These are phyloP conservation scores for Hapsidospora chrysogenum DNA, from an alignment of 495 filamentous ascomycete genomes.

Conservation along the genomic window DNA sequence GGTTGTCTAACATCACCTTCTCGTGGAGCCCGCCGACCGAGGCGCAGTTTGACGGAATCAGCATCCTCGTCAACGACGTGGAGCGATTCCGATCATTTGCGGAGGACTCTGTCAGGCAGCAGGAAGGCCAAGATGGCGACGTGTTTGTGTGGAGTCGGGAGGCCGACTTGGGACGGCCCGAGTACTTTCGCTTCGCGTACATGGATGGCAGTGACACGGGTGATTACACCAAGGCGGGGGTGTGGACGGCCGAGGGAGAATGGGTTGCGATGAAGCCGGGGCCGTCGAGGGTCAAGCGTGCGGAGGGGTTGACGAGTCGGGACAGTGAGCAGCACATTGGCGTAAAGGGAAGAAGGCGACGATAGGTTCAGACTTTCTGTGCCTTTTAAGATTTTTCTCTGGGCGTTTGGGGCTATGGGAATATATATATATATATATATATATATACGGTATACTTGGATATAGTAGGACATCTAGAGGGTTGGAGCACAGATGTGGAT, in stretches of 20 bases:
- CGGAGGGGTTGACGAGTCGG: too few species aligned
- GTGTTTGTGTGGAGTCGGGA: constrained; percentile 29
- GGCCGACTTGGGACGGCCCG: constrained; percentile 23
- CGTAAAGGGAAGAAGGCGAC: too few species aligned
- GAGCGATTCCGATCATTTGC: constrained; percentile 57
- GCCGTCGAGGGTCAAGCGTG: constrained; percentile 20
- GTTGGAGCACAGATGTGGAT: too few species aligned
- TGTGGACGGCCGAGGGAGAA: constrained; percentile 50
- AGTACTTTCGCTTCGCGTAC: constrained; percentile 80
- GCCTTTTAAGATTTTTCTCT: too few species aligned
- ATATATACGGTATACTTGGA: too few species aligned
- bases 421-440: too few species aligned
- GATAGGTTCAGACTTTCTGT: too few species aligned
- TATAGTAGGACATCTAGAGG: too few species aligned
- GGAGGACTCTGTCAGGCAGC: constrained; percentile 24
- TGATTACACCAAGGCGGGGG: constrained; percentile 70
- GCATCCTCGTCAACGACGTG: constrained; percentile 85
- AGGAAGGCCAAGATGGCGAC: constrained; percentile 11
- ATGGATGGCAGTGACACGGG: constrained; percentile 50
- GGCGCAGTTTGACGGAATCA: constrained; percentile 62
- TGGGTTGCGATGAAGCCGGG: constrained; percentile 45
- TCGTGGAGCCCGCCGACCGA: constrained; percentile 34
- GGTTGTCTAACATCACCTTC: constrained; percentile 31
- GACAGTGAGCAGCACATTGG: background rate
- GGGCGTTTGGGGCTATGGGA: too few species aligned